phyloP scores from a whole-genome alignment of 345 rosid species.

The Eucalyptus marginata region DNA sequence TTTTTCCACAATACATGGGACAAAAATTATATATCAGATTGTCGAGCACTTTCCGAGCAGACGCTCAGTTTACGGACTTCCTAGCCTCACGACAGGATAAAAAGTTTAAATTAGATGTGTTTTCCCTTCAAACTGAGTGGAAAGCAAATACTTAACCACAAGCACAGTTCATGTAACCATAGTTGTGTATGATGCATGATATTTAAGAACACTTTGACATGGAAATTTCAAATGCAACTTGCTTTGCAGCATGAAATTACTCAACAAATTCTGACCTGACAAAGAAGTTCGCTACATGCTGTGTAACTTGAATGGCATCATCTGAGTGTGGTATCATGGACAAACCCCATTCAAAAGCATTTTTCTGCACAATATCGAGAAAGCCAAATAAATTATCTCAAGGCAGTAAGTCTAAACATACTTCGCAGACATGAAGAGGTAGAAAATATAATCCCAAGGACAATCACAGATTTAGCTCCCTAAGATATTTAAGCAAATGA shows the following conservation, averaged over 20 bases:
- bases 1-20: constrained; percentile 71
- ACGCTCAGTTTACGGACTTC: constrained; percentile 58
- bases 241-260: not conserved
- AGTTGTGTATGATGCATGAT: not conserved
- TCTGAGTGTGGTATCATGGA: no score
- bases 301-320: constrained; percentile 86
- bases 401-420: not conserved
- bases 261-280: constrained; percentile 43
- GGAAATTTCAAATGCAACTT: not conserved
- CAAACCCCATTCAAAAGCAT: constrained; percentile 91
- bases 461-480: not conserved
- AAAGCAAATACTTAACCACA: not conserved
- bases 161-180: not conserved
- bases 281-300: constrained; percentile 60
- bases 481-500: not conserved
- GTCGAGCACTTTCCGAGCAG: constrained; percentile 44
- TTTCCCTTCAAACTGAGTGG: not conserved
- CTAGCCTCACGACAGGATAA: constrained; percentile 64
- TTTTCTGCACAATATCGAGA: constrained; percentile 42
- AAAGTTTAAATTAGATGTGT: not conserved
- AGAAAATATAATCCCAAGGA: not conserved
- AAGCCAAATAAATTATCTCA: not conserved
- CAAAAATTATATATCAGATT: constrained; percentile 57
- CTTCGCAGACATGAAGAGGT: not conserved
- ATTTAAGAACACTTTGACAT: not conserved